These are phyloP conservation scores for Handroanthus guayacan DNA, from an alignment of 257 asterid species.

Conservation along the genomic window DNA sequence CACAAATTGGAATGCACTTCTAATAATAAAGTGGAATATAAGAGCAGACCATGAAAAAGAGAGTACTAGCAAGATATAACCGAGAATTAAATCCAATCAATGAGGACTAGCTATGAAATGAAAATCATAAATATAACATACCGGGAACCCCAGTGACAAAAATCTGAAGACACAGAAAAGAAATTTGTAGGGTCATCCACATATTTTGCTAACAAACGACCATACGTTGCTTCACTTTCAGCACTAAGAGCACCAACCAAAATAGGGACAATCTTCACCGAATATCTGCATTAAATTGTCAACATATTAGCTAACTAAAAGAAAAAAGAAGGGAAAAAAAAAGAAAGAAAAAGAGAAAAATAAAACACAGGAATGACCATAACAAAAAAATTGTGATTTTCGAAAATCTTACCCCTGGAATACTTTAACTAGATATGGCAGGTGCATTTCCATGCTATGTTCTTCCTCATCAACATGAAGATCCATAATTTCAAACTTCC, in stretches of 20 bases:
- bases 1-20: not conserved
- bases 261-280: slow-evolving; percentile 89
- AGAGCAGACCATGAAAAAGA: not conserved
- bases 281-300: slow-evolving; percentile 56
- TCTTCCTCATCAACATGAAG: slow-evolving; percentile 93
- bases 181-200: slow-evolving; percentile 90
- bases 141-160: slow-evolving; percentile 99
- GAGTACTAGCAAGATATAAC: not conserved
- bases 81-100: not conserved
- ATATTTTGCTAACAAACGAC: slow-evolving; percentile 81
- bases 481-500: slow-evolving; percentile 92
- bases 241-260: slow-evolving; percentile 91
- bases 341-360: not conserved
- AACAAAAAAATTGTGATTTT: not conserved
- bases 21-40: not conserved
- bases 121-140: slow-evolving; percentile 40
- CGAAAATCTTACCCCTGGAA: slow-evolving; percentile 76
- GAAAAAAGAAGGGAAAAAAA: not conserved
- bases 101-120: not conserved
- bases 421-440: slow-evolving; percentile 92
- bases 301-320: slow-evolving; percentile 35
- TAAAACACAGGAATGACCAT: not conserved
- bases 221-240: slow-evolving; percentile 80
- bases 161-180: slow-evolving; percentile 96
- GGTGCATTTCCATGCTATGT: slow-evolving; percentile 99